Percentiles rank a stretch among this genome's conserved stretches.
Conservation (phyloP, 2,329 filamentous ascomycete species). For the Clonostachys rhizophaga region DNA sequence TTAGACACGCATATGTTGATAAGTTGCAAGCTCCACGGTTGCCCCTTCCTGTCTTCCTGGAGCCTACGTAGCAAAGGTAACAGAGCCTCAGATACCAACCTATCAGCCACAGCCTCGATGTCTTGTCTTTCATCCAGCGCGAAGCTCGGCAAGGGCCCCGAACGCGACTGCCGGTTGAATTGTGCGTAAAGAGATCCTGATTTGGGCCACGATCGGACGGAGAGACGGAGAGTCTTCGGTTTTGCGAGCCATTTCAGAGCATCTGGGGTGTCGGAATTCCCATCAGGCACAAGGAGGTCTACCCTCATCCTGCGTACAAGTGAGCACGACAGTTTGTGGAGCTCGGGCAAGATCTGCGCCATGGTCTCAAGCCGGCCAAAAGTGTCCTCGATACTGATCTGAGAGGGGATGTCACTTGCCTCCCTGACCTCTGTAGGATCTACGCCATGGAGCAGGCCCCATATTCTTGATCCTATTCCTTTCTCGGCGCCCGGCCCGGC, state of each 20-base stretch:
- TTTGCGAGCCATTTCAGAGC: conserved; percentile 64
- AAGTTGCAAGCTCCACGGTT: conserved; percentile 73
- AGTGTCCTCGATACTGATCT: conserved; percentile 94
- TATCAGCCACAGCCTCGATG: conserved; percentile 57
- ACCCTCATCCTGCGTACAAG: conserved; percentile 73
- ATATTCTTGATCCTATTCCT: conserved; percentile 69
- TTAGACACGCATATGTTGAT: conserved; percentile 87
- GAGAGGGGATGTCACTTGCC: conserved; percentile 68
- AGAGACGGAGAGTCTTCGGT: conserved; percentile 77
- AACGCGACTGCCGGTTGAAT: conserved; percentile 71
- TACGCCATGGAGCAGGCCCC: conserved; percentile 75
- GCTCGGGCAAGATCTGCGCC: conserved; percentile 60
- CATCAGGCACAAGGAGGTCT: conserved; percentile 61
- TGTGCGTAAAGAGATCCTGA: conserved; percentile 39
- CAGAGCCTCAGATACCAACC: conserved; percentile 64
- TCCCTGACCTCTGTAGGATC: conserved; percentile 71
- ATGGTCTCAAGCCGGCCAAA: conserved; percentile 68
- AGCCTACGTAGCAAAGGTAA: conserved; percentile 71
- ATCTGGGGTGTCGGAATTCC: conserved; percentile 19
- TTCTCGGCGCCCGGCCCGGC: conserved; percentile 64
- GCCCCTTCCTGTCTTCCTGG: conserved; percentile 55
- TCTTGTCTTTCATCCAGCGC: conserved; percentile 60
- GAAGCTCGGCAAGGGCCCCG: conserved; percentile 67
- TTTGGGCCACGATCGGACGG: conserved; percentile 58
- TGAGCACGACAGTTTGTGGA: conserved; percentile 63